Evolutionary conservation across 768 basidiomycete species (phyloP), one percentile per base, ranked within the genome.

Genomic region (Lactarius tabidus): DNA sequence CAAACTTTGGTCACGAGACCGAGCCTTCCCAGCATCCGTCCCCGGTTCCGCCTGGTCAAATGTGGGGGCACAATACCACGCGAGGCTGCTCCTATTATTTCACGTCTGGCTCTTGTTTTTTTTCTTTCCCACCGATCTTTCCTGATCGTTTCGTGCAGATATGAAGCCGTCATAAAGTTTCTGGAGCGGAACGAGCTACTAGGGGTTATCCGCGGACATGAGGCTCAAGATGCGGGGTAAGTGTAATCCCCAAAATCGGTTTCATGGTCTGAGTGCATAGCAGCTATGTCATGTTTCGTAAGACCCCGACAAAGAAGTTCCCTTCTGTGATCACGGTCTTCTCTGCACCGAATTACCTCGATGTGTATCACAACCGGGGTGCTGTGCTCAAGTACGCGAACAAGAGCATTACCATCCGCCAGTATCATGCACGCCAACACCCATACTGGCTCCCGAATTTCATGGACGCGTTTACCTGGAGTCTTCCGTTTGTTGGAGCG

Each of bases 391-490:
- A 97, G 77, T 98, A 98, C 74, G 93, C 90, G 70, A 94, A 94
- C 76, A 95, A 94, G 78, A 95, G 91, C 62, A 95, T 97, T 79
- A 97, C 93, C 59, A 96, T 98, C 65, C 83, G 94, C 52, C 76
- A 77, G 64, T 77, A 73, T 64, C 76, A 77, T 56, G 70, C 74
- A n/a, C 76, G 75, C n/a, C 81, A 84, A 43, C 85, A 87, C 67
- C 85, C 85, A 9, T 98, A 98, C 75, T 98, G 96, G 96, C 79
- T 99, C 60, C 97, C 97, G 5, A 99, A 99, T 76, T 99, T 99
- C 73, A 98, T 98, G 95, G 96, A 98, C 71, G 95, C 95, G 28
- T 99, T 99, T 74, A 98, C 97, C 0, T 99, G 97, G 97, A 92
- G 90, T 80, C 77, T 99, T 65, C 97, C 97, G 1, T 98, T 98